Percentiles rank a stretch among this genome's conserved stretches.
These are phyloP conservation scores for Geotrichum cucujoidarum DNA, from an alignment of 1,139 yeast species.

Conservation along the genomic window DNA sequence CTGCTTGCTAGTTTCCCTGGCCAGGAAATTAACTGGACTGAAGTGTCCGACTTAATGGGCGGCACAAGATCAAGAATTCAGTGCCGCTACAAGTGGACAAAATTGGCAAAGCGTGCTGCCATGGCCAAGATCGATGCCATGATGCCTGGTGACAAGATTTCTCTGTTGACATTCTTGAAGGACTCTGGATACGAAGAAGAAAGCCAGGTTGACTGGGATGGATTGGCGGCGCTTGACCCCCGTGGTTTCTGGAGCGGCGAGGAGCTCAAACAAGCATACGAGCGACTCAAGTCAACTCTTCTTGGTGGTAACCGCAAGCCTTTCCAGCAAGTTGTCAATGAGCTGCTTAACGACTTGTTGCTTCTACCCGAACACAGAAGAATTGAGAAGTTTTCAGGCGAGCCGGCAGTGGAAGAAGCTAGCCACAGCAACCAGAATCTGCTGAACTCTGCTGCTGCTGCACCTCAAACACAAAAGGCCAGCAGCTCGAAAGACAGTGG, in stretches of 20 bases:
- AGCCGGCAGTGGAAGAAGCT: not conserved
- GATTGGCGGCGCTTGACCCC: conserved; percentile 42
- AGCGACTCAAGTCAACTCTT: conserved; percentile 2
- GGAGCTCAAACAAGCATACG: conserved; percentile 17
- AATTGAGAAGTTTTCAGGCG: conserved; percentile 8
- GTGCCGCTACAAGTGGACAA: conserved; percentile 93
- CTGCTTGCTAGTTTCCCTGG: conserved; percentile 32
- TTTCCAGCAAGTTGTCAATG: conserved; percentile 13
- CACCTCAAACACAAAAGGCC: not conserved
- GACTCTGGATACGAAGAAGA: conserved; percentile 45
- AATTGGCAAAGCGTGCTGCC: conserved; percentile 47
- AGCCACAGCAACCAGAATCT: not conserved
- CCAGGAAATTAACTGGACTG: conserved; percentile 73
- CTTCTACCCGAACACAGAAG: conserved; percentile 10
- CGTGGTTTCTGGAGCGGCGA: conserved; percentile 20
- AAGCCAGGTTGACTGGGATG: conserved; percentile 63
- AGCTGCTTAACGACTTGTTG: conserved; percentile 8
- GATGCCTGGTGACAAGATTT: conserved; percentile 45
- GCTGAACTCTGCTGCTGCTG: not conserved
- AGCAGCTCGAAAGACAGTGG: not conserved
- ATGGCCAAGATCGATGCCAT: conserved; percentile 22
- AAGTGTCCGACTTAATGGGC: conserved; percentile 82
- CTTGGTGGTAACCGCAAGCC: conserved; percentile 3
- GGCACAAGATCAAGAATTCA: conserved; percentile 87
- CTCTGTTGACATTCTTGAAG: conserved; percentile 53